Base-by-base conservation (phyloP, 768 basidiomycete species). In the Pleurotus tuoliensis region DNA sequence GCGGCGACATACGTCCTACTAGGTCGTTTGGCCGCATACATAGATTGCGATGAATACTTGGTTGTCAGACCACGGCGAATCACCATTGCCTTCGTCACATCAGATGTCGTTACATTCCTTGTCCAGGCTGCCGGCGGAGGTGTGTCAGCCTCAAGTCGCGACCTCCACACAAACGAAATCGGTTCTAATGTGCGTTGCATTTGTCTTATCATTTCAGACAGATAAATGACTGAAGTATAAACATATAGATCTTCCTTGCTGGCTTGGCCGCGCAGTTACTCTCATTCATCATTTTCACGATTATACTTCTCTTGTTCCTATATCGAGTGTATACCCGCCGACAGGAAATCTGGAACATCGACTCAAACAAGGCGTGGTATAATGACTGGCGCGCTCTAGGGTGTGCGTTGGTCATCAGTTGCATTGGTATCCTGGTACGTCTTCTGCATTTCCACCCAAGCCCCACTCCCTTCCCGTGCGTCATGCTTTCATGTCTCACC, bases 1-100 rank as follows among this genome's bases (percentile, higher is more conserved):
- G 84, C 84, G 4, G 78, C 83, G 12, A 78, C 84, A 62, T 90
- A 90, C 62, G 70, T 88, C 55, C 74, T 88, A 16, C 76, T 90
- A 1, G 85, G 86, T 8, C 80, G 79, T 11, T 66, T 91, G 3
- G 82, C 85, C 4, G 71, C 67, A 20, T 73, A 79, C 59, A 68
- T 89, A 5, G 62, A 71, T 8, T 75, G 75, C 37, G 72, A 77
- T 56, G 58, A 75, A 47, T 76, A 82, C 61, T 70, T 88, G 20
- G 62, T 82, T 24, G 66, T 90, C 18, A 69, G 72, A 0, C 72
- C 80, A 4, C 71, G 69, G 16, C 71, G 71, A 16, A 78, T 89
- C 58, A 84, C 84, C 6, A 58, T 75, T 27, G 65, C 82, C 9
- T 90, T 88, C 65, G 73, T 90, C 46, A 71, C 76, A 1, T 83